A percentile compares a stretch with the other conserved stretches of the same genome.
Evolutionary conservation across 2,329 filamentous ascomycete genomes (phyloP).

Genomic region (Thelonectria rubi): DNA sequence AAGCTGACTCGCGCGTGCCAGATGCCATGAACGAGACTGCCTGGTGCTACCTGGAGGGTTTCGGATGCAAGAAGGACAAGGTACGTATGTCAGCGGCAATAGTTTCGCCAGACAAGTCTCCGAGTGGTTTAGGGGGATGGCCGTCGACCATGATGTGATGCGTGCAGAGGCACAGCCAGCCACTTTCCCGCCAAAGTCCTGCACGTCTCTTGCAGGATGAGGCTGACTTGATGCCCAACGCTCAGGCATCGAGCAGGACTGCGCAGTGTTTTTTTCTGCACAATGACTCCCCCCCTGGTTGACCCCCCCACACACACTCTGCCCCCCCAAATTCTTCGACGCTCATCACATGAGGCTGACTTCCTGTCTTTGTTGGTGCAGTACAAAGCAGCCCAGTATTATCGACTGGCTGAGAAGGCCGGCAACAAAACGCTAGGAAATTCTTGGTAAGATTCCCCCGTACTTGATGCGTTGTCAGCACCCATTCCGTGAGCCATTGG

Average conservation of each 20-base stretch:
- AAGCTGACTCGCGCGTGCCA: constrained; percentile 43
- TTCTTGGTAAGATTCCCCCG: constrained; percentile 77
- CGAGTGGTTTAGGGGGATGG: constrained; percentile 9
- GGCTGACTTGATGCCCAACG: constrained; percentile 30
- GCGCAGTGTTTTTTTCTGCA: constrained; percentile 37
- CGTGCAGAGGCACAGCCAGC: constrained; percentile 1
- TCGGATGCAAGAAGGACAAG: constrained; percentile 98
- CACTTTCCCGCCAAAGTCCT: constrained; percentile 14
- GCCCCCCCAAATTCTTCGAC: constrained; percentile 27
- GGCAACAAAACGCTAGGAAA: constrained; percentile 93
- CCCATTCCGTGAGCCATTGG: constrained; percentile 27
- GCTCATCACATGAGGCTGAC: constrained; percentile 60
- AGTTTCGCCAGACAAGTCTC: constrained; percentile 16
- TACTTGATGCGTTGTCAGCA: constrained; percentile 30
- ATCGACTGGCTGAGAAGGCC: constrained; percentile 87
- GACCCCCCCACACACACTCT: constrained; percentile 17
- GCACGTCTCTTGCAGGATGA: constrained; percentile 12
- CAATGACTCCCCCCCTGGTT: constrained; percentile 1
- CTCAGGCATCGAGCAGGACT: constrained; percentile 50
- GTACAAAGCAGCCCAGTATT: constrained; percentile 87
- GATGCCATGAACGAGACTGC: constrained; percentile 98
- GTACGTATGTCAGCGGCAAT: constrained; percentile 63
- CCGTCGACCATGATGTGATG: constrained; percentile 20
- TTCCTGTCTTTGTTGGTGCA: constrained; percentile 49
- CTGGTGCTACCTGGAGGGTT: constrained; percentile 97